Conservation (phyloP, 2,329 filamentous ascomycete species). For the Scedosporium dehoogii region DNA sequence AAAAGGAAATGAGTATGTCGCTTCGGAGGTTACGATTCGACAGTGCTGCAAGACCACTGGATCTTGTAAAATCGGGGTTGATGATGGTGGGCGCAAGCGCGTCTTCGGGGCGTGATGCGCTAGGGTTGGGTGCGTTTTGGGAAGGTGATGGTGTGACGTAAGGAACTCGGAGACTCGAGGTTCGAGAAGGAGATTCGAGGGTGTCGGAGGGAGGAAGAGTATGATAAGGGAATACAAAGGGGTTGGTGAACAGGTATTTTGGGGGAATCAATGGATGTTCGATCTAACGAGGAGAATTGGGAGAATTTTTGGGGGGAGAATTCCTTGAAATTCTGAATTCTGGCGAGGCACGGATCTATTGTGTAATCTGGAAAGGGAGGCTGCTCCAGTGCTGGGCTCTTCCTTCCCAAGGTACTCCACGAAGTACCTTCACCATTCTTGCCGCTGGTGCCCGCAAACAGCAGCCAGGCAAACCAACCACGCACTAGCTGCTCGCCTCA, state of each 20-base stretch:
- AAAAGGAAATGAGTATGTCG: background rate
- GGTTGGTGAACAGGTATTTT: background rate
- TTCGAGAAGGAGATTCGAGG: background rate
- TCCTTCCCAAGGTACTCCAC: background rate
- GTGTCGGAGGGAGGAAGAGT: background rate
- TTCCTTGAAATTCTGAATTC: background rate
- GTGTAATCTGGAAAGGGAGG: background rate
- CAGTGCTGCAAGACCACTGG: background rate
- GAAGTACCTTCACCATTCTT: no score
- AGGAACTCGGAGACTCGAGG: background rate
- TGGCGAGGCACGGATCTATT: background rate
- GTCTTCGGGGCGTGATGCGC: background rate
- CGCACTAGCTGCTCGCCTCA: no score
- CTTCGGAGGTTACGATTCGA: background rate
- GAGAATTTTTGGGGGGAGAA: background rate
- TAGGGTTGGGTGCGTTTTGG: conserved; percentile 1
- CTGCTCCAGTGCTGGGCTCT: background rate
- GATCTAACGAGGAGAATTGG: background rate
- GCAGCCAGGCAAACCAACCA: no score
- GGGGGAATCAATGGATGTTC: conserved; percentile 3
- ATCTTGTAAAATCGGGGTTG: background rate
- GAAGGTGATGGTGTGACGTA: background rate
- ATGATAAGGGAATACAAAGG: background rate
- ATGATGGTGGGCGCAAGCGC: background rate
- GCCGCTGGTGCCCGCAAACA: no score